phyloP scores from a whole-genome alignment of 441 rosid genomes.

The Brassica balearica region DNA sequence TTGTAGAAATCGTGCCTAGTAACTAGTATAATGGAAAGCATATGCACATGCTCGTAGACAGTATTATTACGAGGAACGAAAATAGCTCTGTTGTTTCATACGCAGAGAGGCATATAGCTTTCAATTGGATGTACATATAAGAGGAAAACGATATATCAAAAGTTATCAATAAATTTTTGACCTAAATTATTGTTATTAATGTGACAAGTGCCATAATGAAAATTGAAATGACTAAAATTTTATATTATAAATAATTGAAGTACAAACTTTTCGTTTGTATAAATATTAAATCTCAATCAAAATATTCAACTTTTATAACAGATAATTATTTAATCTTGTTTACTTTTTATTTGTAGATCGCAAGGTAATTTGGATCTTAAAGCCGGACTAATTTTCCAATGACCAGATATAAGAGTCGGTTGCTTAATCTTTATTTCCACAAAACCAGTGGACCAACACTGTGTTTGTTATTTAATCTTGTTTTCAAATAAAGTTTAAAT shows the following conservation, averaged over 20 bases:
- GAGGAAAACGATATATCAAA: slow-evolving; percentile 41
- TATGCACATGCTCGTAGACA: slow-evolving; percentile 45
- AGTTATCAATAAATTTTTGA: slow-evolving; percentile 33
- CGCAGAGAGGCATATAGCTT: slow-evolving; percentile 40
- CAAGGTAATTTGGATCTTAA: too few species aligned
- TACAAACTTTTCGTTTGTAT: background rate
- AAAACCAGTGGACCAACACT: background rate
- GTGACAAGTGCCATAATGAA: slow-evolving; percentile 23
- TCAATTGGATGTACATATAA: slow-evolving; percentile 29
- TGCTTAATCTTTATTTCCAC: background rate
- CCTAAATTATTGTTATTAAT: slow-evolving; percentile 33
- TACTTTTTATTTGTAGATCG: too few species aligned
- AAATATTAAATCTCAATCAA: background rate
- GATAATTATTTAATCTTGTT: background rate
- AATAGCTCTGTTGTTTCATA: slow-evolving; percentile 30
- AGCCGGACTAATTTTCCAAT: background rate
- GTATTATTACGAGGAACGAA: slow-evolving; percentile 19
- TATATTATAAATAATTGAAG: background rate
- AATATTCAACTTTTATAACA: background rate
- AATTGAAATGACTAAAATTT: background rate
- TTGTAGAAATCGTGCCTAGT: slow-evolving; percentile 43
- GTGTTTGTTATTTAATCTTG: too few species aligned
- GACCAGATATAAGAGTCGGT: background rate
- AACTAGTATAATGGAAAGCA: slow-evolving; percentile 38
- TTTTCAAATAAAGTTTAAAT: background rate